A percentile compares a stretch with the other conserved stretches of the same genome.
These are phyloP conservation scores for Globisporangium nagaii DNA, from an alignment of 352 stramenopile genomes.

Conservation along the genomic window DNA sequence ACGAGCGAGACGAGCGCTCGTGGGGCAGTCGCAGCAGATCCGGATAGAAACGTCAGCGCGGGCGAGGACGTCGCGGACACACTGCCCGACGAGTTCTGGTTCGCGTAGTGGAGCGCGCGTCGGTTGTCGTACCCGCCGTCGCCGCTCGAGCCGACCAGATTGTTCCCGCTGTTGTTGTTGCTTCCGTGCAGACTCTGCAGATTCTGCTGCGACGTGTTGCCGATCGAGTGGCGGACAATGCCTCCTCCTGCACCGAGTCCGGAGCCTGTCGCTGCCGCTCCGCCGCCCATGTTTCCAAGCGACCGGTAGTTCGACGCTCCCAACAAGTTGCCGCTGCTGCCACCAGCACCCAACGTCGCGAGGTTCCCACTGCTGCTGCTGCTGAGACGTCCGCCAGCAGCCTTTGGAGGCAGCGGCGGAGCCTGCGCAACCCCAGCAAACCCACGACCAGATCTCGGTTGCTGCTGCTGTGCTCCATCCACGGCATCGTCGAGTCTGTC, in stretches of 20 bases:
- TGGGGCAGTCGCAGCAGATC: constrained; percentile 12
- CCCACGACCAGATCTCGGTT: neutral
- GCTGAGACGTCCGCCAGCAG: neutral
- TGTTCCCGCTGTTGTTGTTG: constrained; percentile 7
- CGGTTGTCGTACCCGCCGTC: constrained; percentile 5
- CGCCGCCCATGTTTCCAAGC: constrained; percentile 6
- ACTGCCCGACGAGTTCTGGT: constrained; percentile 11
- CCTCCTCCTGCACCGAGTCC: neutral
- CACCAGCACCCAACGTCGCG: neutral
- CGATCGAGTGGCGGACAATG: constrained; percentile 9
- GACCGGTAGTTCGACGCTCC: constrained; percentile 9
- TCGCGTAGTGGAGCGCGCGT: constrained; percentile 13
- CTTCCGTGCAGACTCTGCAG: constrained; percentile 9
- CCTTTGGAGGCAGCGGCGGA: constrained; percentile 11
- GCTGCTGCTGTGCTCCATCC: neutral
- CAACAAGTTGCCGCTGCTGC: neutral
- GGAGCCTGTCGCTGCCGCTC: neutral
- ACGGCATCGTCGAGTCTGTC: constrained; percentile 9
- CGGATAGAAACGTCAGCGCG: constrained; percentile 31
- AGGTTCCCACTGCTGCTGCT: constrained; percentile 16
- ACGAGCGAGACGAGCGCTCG: constrained; percentile 65
- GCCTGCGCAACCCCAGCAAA: constrained; percentile 2
- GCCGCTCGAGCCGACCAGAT: neutral
- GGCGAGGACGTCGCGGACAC: constrained; percentile 23
- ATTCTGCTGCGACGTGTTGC: constrained; percentile 13